These are phyloP conservation scores for Fusarium scirpi DNA, from an alignment of 2,329 filamentous ascomycete genomes.

Conservation along the genomic window DNA sequence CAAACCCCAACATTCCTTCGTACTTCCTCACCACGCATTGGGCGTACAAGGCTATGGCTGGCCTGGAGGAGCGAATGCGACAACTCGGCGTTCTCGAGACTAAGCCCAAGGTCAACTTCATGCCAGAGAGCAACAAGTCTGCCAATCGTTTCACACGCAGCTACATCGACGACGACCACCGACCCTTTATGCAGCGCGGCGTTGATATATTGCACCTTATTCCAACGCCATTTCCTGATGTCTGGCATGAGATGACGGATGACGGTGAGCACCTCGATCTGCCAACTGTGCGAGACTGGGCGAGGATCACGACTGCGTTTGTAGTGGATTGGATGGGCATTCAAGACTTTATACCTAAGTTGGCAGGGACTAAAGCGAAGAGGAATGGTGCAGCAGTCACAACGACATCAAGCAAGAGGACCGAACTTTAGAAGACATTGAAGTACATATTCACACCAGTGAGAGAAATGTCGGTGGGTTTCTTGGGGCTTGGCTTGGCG, in stretches of 20 bases:
- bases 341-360: slow-evolving; percentile 53
- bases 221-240: slow-evolving; percentile 80
- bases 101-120: slow-evolving; percentile 64
- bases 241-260: slow-evolving; percentile 90
- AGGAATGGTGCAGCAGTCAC: slow-evolving; percentile 43
- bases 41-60: slow-evolving; percentile 85
- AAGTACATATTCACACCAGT: slow-evolving; percentile 19
- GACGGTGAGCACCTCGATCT: slow-evolving; percentile 87
- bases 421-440: slow-evolving; percentile 49
- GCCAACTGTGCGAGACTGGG: slow-evolving; percentile 87
- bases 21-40: slow-evolving; percentile 94
- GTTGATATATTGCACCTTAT: slow-evolving; percentile 93
- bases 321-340: slow-evolving; percentile 93
- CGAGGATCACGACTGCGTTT: slow-evolving; percentile 84
- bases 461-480: slow-evolving; percentile 37
- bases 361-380: slow-evolving; percentile 40
- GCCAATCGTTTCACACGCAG: slow-evolving; percentile 60
- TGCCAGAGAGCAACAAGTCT: slow-evolving; percentile 72
- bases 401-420: slow-evolving; percentile 47
- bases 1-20: slow-evolving; percentile 78
- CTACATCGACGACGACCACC: slow-evolving; percentile 85
- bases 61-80: slow-evolving; percentile 79
- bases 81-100: slow-evolving; percentile 74
- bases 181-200: slow-evolving; percentile 88
- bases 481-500: slow-evolving; percentile 39